These are phyloP conservation scores for Parmales sp. DNA, from an alignment of 108 stramenopile species.

Conservation along the genomic window DNA sequence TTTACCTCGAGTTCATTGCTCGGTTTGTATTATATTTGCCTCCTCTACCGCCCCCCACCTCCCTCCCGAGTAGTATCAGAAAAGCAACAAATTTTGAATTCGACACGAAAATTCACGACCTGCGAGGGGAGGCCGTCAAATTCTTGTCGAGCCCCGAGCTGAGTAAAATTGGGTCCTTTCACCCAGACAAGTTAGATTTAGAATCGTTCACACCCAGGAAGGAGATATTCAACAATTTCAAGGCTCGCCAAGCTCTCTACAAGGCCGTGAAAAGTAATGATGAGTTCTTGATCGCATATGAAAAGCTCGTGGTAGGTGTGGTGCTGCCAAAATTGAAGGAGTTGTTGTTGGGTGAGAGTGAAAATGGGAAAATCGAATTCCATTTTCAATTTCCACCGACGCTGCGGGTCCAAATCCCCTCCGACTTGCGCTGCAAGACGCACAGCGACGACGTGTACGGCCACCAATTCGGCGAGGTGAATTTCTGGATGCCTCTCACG, in stretches of 20 bases:
- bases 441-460: conserved; percentile 3
- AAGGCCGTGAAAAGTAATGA: too few species aligned
- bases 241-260: too few species aligned
- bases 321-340: too few species aligned
- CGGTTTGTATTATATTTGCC: not conserved
- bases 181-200: not conserved
- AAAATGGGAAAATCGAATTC: too few species aligned
- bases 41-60: not conserved
- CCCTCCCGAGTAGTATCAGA: not conserved
- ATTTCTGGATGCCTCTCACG: conserved; percentile 15
- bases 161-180: not conserved
- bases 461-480: conserved; percentile 13
- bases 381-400: too few species aligned
- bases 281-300: too few species aligned
- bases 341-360: too few species aligned
- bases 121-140: not conserved
- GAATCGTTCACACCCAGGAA: too few species aligned
- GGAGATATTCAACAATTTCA: too few species aligned
- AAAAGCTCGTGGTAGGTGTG: too few species aligned
- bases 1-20: conserved; percentile 49
- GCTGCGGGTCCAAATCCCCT: too few species aligned
- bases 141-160: not conserved
- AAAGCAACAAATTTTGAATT: not conserved
- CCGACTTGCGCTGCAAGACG: too few species aligned
- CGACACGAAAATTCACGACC: not conserved